These are phyloP conservation scores for Melanopsichium pennsylvanicum DNA, from an alignment of 1,284 basidiomycete species.

Conservation along the genomic window DNA sequence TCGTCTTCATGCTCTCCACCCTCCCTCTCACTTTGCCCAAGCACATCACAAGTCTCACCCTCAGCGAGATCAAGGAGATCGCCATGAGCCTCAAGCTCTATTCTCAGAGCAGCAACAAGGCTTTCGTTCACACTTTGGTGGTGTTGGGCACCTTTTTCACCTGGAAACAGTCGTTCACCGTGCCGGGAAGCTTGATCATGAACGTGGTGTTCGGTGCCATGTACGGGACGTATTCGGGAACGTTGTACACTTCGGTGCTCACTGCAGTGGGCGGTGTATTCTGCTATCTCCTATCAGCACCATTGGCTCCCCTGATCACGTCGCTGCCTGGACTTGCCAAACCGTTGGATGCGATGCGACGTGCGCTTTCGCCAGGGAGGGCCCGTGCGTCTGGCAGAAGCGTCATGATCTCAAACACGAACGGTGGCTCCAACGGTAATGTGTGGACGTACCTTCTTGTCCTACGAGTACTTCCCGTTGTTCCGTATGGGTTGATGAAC, in stretches of 20 bases:
- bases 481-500: slow-evolving; percentile 65
- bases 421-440: slow-evolving; percentile 26
- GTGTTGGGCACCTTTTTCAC: slow-evolving; percentile 60
- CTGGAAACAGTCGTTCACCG: slow-evolving; percentile 64
- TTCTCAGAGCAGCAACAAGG: slow-evolving; percentile 39
- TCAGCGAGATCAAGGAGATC: slow-evolving; percentile 61
- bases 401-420: slow-evolving; percentile 37
- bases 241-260: slow-evolving; percentile 57
- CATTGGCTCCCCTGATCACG: slow-evolving; percentile 51
- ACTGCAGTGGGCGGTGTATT: slow-evolving; percentile 61
- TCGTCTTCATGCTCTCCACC: slow-evolving; percentile 57
- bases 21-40: slow-evolving; percentile 60
- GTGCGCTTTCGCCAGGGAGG: slow-evolving; percentile 44
- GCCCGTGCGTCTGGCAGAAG: slow-evolving; percentile 37
- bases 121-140: slow-evolving; percentile 55
- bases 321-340: slow-evolving; percentile 57
- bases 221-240: slow-evolving; percentile 61
- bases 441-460: slow-evolving; percentile 61
- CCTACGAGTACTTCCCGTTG: slow-evolving; percentile 61
- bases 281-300: slow-evolving; percentile 59
- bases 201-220: slow-evolving; percentile 65
- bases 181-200: slow-evolving; percentile 63
- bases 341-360: slow-evolving; percentile 57
- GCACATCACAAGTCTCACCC: slow-evolving; percentile 59
- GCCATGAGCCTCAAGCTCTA: slow-evolving; percentile 55